Conservation (phyloP, 1,284 basidiomycete genomes). For the Ganoderma multipileum region DNA sequence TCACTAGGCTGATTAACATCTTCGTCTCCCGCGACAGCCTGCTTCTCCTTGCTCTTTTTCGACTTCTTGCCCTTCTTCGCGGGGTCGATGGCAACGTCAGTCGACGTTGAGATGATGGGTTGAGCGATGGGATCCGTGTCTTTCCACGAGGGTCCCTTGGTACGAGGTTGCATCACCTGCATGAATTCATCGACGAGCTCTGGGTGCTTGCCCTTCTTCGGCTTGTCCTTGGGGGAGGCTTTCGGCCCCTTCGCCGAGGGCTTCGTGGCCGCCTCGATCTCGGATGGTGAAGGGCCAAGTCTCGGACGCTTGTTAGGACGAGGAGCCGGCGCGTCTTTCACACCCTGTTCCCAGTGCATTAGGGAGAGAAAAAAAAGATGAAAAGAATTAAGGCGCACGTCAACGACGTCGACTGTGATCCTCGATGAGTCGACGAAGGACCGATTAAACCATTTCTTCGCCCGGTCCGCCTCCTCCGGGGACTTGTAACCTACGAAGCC, state of each 20-base stretch:
- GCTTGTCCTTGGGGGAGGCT: constrained; percentile 28
- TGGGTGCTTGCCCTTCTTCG: constrained; percentile 34
- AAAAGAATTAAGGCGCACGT: constrained; percentile 55
- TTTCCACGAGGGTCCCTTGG: constrained; percentile 69
- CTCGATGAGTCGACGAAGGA: constrained; percentile 82
- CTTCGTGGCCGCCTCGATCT: constrained; percentile 29
- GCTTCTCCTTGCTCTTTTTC: constrained; percentile 26
- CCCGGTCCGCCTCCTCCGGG: constrained; percentile 77
- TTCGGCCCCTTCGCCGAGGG: constrained; percentile 20
- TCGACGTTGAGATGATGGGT: constrained; percentile 16
- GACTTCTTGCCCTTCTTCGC: constrained; percentile 38
- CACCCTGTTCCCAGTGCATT: constrained; percentile 49
- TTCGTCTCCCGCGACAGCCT: constrained; percentile 11
- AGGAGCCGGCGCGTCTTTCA: constrained; percentile 68
- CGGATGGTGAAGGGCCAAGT: constrained; percentile 48
- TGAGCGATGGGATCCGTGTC: constrained; percentile 49
- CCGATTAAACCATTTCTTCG: constrained; percentile 86
- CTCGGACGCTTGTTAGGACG: constrained; percentile 75
- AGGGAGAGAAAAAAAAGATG: neutral
- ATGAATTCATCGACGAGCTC: constrained; percentile 63
- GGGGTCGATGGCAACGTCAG: neutral
- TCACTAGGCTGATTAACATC: constrained; percentile 25
- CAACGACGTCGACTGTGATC: constrained; percentile 81
- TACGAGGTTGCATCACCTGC: constrained; percentile 66
- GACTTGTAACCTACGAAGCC: constrained; percentile 94